Evolutionary conservation across 2,329 filamentous ascomycete species (phyloP).

Genomic region (Colletotrichum kahawae): DNA sequence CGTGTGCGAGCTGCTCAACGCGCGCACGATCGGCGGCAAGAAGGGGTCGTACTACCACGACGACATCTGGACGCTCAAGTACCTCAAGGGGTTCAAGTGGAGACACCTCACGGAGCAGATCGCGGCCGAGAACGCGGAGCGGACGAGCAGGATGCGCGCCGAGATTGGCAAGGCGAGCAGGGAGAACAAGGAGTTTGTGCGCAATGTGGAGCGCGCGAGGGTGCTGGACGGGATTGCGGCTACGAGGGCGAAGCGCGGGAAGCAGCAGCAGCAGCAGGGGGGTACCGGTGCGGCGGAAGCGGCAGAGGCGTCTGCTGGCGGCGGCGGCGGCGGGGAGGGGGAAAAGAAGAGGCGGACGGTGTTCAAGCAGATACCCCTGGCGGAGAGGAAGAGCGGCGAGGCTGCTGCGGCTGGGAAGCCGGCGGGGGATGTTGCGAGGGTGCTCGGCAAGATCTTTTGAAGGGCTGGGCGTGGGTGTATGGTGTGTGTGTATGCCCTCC

Average conservation of each 20-base stretch:
- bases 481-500: not conserved
- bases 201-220: conserved; percentile 81
- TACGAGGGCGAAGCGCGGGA: conserved; percentile 55
- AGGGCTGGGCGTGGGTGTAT: not conserved
- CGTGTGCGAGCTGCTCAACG: conserved; percentile 79
- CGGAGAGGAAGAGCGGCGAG: conserved; percentile 50
- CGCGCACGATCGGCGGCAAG: conserved; percentile 79
- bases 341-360: conserved; percentile 46
- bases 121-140: conserved; percentile 79
- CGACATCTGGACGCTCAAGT: conserved; percentile 85
- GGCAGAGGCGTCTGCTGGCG: conserved; percentile 1
- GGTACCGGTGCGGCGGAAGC: not conserved
- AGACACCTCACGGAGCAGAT: conserved; percentile 77
- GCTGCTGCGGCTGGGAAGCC: conserved; percentile 52
- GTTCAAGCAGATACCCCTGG: conserved; percentile 71
- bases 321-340: conserved; percentile 20
- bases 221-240: conserved; percentile 76
- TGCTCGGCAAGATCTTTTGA: conserved; percentile 70
- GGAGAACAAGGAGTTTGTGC: conserved; percentile 83
- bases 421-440: conserved; percentile 61
- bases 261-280: conserved; percentile 33
- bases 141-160: conserved; percentile 75
- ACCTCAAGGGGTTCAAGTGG: conserved; percentile 87
- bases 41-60: conserved; percentile 85
- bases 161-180: conserved; percentile 77